Percentiles rank a stretch among this genome's conserved stretches.
Evolutionary conservation across 345 rosid genomes (phyloP).

Genomic region (Hibiscus syriacus): DNA sequence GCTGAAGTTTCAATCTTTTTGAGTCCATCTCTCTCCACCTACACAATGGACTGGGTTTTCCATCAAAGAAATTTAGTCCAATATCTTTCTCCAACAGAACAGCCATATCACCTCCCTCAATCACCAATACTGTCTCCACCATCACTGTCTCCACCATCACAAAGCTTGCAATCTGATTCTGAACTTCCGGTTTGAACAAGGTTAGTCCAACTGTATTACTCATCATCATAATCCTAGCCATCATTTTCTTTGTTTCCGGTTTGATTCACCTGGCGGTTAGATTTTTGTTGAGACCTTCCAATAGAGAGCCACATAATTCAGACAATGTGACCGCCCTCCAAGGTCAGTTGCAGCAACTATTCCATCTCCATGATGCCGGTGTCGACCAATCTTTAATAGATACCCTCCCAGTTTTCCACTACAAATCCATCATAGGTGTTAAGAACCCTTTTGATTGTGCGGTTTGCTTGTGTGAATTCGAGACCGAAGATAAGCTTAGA

Average conservation of each 20-base stretch:
- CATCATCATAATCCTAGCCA: conserved; percentile 74
- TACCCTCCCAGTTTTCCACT: conserved; percentile 79
- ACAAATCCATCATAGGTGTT: conserved; percentile 72
- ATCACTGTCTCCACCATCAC: conserved; percentile 16
- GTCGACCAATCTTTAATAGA: conserved; percentile 95
- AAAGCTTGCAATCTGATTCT: conserved; percentile 21
- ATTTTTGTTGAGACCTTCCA: conserved; percentile 55
- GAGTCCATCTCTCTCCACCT: background rate
- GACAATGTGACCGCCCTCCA: conserved; percentile 74
- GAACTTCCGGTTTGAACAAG: conserved; percentile 44
- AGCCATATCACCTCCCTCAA: conserved; percentile 18
- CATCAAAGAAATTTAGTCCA: conserved; percentile 14
- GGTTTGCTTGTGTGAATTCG: conserved; percentile 90
- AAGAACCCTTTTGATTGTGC: conserved; percentile 91
- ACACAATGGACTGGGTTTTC: conserved; percentile 34
- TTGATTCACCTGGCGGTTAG: conserved; percentile 80
- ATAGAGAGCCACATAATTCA: conserved; percentile 53
- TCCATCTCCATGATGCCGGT: conserved; percentile 92
- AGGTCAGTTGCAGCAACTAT: conserved; percentile 92
- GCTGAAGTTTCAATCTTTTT: background rate
- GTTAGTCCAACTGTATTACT: conserved; percentile 74
- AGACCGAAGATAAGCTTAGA: conserved; percentile 81
- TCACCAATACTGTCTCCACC: conserved; percentile 23
- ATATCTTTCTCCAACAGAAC: conserved; percentile 24
- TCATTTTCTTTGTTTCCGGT: conserved; percentile 82